A percentile compares a stretch with the other conserved stretches of the same genome.
Evolutionary conservation across 2,329 filamentous ascomycete genomes (phyloP).

Genomic region (Aspergillus fijiensis): DNA sequence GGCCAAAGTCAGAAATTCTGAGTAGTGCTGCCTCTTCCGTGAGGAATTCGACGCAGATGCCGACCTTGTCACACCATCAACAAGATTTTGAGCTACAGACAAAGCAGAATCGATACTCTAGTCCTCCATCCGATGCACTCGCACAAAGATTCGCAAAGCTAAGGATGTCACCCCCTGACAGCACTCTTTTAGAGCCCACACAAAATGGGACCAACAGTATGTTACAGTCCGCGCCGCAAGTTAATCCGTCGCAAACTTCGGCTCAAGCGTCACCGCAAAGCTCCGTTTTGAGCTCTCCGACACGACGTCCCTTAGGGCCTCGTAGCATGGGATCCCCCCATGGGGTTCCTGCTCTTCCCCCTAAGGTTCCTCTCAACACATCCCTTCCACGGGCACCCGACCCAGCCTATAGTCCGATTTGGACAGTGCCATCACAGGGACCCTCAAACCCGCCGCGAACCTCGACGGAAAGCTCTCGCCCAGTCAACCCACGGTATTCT

Average conservation of each 20-base stretch:
- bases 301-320: constrained; percentile 41
- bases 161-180: constrained; percentile 27
- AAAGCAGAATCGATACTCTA: constrained; percentile 27
- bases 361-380: constrained; percentile 44
- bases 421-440: constrained; percentile 40
- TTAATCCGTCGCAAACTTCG: constrained; percentile 25
- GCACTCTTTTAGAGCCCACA: constrained; percentile 11
- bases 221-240: constrained; percentile 15
- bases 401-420: constrained; percentile 50
- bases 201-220: constrained; percentile 15
- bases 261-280: constrained; percentile 19
- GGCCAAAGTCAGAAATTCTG: constrained; percentile 12
- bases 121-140: constrained; percentile 36
- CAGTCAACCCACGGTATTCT: constrained; percentile 39
- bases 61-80: constrained; percentile 42
- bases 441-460: constrained; percentile 40
- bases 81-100: constrained; percentile 22
- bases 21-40: constrained; percentile 14
- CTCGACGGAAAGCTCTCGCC: constrained; percentile 43
- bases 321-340: constrained; percentile 43
- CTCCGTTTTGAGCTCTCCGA: constrained; percentile 22
- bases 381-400: constrained; percentile 49
- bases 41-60: constrained; percentile 36
- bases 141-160: constrained; percentile 45
- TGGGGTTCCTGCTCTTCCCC: constrained; percentile 39